Evolutionary conservation across 768 basidiomycete genomes (phyloP).

Genomic region (Tephrocybe rancida): DNA sequence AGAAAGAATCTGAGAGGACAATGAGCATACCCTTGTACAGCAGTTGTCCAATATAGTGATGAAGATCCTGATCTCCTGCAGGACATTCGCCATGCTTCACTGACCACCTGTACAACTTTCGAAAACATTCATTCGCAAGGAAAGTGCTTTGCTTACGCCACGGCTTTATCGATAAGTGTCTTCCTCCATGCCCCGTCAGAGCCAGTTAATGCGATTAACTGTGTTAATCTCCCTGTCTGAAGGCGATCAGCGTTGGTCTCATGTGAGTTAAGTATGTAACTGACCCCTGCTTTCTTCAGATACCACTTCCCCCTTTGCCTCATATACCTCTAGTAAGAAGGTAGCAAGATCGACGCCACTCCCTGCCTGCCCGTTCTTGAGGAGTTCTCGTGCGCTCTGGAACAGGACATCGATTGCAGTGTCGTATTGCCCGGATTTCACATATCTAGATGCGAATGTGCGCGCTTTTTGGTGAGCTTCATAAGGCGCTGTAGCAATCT

Average conservation of each 20-base stretch:
- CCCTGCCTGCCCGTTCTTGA: slow-evolving; percentile 87
- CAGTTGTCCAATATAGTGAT: slow-evolving; percentile 89
- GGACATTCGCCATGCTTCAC: slow-evolving; percentile 77
- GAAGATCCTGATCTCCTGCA: slow-evolving; percentile 85
- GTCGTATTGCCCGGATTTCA: slow-evolving; percentile 78
- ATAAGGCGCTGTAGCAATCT: slow-evolving; percentile 77
- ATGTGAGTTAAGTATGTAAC: slow-evolving; percentile 22
- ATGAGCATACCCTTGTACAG: slow-evolving; percentile 72
- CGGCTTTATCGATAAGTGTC: slow-evolving; percentile 80
- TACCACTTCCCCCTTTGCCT: slow-evolving; percentile 69
- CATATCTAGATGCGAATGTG: slow-evolving; percentile 89
- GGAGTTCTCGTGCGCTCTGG: slow-evolving; percentile 82
- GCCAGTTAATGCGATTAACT: slow-evolving; percentile 87
- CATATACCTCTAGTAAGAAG: slow-evolving; percentile 85
- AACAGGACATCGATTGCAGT: slow-evolving; percentile 94
- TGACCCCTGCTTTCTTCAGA: slow-evolving; percentile 82
- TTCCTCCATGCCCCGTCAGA: slow-evolving; percentile 86
- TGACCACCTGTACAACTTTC: slow-evolving; percentile 70
- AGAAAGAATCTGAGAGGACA: not conserved
- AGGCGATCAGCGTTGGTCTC: slow-evolving; percentile 16
- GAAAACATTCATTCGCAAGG: not conserved
- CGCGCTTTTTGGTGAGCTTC: slow-evolving; percentile 97
- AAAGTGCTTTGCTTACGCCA: slow-evolving; percentile 60
- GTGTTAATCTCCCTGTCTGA: slow-evolving; percentile 77
- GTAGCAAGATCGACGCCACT: slow-evolving; percentile 86